Conservation (phyloP, 1,284 basidiomycete species). For the Tranzscheliella williamsii region DNA sequence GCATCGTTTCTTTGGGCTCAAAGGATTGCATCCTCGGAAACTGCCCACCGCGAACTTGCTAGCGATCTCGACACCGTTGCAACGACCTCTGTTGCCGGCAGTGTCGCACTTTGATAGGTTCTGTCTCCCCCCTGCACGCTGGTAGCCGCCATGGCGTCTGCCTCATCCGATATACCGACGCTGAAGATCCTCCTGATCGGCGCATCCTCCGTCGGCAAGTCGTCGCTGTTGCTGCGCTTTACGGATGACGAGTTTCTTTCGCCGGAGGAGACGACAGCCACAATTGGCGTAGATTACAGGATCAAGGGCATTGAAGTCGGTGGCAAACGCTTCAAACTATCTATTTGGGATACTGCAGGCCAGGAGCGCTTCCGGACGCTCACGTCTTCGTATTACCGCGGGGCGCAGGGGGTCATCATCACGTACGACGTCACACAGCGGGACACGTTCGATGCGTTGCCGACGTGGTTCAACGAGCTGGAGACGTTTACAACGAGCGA, state of each 20-base stretch:
- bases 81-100: too few species aligned
- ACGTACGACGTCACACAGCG: slow-evolving; percentile 93
- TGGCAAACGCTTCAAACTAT: slow-evolving; percentile 66
- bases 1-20: too few species aligned
- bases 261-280: slow-evolving; percentile 90
- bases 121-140: too few species aligned
- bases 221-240: slow-evolving; percentile 86
- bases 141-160: background rate
- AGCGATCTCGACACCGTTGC: too few species aligned
- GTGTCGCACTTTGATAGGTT: too few species aligned
- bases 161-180: slow-evolving; percentile 50
- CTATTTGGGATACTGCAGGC: slow-evolving; percentile 65
- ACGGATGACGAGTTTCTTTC: slow-evolving; percentile 94
- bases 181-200: slow-evolving; percentile 68
- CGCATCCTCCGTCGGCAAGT: slow-evolving; percentile 84
- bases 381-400: slow-evolving; percentile 87
- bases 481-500: slow-evolving; percentile 77
- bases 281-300: slow-evolving; percentile 73
- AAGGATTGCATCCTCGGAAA: too few species aligned
- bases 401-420: slow-evolving; percentile 89
- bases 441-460: slow-evolving; percentile 86
- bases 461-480: slow-evolving; percentile 90
- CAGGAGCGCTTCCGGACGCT: slow-evolving; percentile 71
- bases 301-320: slow-evolving; percentile 64
- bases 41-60: too few species aligned